Evolutionary conservation across 2,329 filamentous ascomycete species (phyloP).

Genomic region (Penicillium psychrosexuale): DNA sequence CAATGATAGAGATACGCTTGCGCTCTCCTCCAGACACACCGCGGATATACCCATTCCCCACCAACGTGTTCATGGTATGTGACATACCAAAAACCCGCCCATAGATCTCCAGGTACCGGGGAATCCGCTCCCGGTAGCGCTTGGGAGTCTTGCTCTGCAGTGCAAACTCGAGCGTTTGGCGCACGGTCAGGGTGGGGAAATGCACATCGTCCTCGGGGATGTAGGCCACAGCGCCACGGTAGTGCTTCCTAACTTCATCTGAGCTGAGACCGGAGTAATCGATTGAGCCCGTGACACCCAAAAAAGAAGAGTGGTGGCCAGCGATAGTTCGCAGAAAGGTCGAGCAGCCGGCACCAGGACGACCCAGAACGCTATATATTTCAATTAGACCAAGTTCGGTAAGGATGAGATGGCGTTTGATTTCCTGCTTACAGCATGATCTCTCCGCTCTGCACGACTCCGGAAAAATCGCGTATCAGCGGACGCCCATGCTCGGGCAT

Average conservation of each 20-base stretch:
- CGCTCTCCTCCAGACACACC: slow-evolving; percentile 73
- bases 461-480: slow-evolving; percentile 62
- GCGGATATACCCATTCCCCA: slow-evolving; percentile 52
- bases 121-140: slow-evolving; percentile 57
- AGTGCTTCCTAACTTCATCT: slow-evolving; percentile 60
- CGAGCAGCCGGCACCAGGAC: slow-evolving; percentile 67
- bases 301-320: slow-evolving; percentile 63
- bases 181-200: slow-evolving; percentile 67
- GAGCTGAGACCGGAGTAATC: slow-evolving; percentile 66
- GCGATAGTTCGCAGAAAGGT: slow-evolving; percentile 69
- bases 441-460: slow-evolving; percentile 62
- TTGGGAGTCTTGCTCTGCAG: slow-evolving; percentile 68
- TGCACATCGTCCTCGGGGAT: slow-evolving; percentile 70
- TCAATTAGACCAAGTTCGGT: neutral
- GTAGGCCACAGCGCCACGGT: slow-evolving; percentile 68
- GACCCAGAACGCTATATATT: slow-evolving; percentile 53
- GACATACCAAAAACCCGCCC: slow-evolving; percentile 70
- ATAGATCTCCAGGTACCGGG: slow-evolving; percentile 63
- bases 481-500: slow-evolving; percentile 47
- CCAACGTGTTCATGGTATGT: slow-evolving; percentile 67
- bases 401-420: neutral
- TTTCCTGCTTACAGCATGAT: slow-evolving; percentile 55
- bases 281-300: slow-evolving; percentile 63
- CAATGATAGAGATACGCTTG: slow-evolving; percentile 71
- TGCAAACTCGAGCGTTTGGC: slow-evolving; percentile 69